These are phyloP conservation scores for Entomortierella chlamydospora DNA, from an alignment of 192 early-diverging fungal species.

Conservation along the genomic window DNA sequence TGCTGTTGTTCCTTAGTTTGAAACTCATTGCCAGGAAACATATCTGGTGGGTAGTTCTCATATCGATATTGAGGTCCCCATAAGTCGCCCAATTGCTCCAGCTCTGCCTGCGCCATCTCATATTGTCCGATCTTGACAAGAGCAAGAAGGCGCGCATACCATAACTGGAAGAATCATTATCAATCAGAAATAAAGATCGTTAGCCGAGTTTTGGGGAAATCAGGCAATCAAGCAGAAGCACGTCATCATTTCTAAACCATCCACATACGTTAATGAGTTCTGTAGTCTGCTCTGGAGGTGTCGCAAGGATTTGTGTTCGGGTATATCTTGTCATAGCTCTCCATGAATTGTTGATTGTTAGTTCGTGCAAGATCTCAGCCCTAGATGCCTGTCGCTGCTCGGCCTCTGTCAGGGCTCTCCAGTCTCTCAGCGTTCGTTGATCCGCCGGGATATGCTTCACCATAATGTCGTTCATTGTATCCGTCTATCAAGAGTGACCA, in stretches of 20 bases:
- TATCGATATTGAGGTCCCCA: conserved; percentile 55
- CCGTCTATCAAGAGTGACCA: conserved; percentile 33
- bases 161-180: conserved; percentile 46
- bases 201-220: too few relatives aligned
- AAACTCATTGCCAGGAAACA: conserved; percentile 5
- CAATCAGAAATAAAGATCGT: not conserved
- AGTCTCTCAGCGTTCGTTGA: conserved; percentile 56
- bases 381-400: conserved; percentile 52
- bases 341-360: conserved; percentile 64
- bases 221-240: too few relatives aligned
- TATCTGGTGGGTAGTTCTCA: conserved; percentile 54
- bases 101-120: conserved; percentile 64
- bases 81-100: conserved; percentile 63
- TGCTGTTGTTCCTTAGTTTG: conserved; percentile 23
- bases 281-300: conserved; percentile 44
- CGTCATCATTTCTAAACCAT: too few relatives aligned
- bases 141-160: conserved; percentile 63
- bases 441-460: conserved; percentile 59
- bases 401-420: conserved; percentile 33
- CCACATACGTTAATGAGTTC: conserved; percentile 61
- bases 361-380: conserved; percentile 46
- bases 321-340: conserved; percentile 59
- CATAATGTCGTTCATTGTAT: conserved; percentile 59
- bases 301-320: conserved; percentile 55
- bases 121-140: conserved; percentile 58